Percentiles rank a stretch among this genome's conserved stretches.
phyloP scores from a whole-genome alignment of 257 asterid genomes.

The Solanum chiquidenum region DNA sequence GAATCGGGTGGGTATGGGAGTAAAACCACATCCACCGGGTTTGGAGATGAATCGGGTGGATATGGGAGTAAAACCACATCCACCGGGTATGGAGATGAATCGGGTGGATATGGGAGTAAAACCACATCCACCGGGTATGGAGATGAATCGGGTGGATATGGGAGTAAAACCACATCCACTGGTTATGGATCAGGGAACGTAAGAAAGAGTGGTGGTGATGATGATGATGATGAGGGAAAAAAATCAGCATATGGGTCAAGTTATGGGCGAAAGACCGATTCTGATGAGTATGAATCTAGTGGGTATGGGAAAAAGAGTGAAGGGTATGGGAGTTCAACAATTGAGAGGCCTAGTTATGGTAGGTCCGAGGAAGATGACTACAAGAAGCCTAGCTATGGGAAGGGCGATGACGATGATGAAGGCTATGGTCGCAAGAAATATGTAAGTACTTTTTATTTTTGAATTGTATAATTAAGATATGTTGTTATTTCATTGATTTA shows the following conservation, averaged over 20 bases:
- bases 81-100: neutral
- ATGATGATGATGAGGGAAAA: neutral
- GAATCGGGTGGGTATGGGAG: neutral
- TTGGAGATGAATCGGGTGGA: neutral
- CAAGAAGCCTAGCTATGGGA: conserved; percentile 38
- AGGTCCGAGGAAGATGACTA: conserved; percentile 36
- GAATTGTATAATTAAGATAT: neutral
- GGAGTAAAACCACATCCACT: neutral
- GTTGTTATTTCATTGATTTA: neutral
- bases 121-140: neutral
- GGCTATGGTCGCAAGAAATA: conserved; percentile 64
- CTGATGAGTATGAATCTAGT: neutral
- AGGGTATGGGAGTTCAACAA: neutral
- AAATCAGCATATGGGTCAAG: conserved; percentile 7
- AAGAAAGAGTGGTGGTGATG: neutral
- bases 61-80: neutral
- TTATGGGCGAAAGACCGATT: neutral
- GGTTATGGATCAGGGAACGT: neutral
- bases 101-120: neutral
- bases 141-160: neutral
- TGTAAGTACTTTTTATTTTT: conserved; percentile 25
- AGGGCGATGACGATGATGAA: conserved; percentile 24
- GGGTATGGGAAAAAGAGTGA: conserved; percentile 7
- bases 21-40: neutral
- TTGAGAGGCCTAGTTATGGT: conserved; percentile 7